phyloP scores from a whole-genome alignment of 1,284 basidiomycete species.

The Coniophora puteana region DNA sequence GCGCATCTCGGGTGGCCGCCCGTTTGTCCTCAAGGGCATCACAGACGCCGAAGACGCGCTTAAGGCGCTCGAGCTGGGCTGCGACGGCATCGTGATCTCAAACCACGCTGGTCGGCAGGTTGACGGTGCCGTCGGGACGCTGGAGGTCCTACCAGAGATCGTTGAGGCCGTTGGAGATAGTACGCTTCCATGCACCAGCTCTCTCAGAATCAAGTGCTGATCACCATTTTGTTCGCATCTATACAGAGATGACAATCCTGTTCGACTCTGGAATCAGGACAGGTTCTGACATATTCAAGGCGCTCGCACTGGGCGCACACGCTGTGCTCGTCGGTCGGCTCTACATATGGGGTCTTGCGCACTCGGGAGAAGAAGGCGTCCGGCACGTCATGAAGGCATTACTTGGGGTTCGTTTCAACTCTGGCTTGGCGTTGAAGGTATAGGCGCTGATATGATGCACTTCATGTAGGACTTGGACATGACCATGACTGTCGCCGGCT shows the following conservation, averaged over 20 bases:
- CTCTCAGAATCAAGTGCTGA: not conserved
- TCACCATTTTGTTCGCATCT: slow-evolving; percentile 1
- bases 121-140: too few relatives aligned
- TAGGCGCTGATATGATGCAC: too few relatives aligned
- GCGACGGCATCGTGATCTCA: slow-evolving; percentile 55
- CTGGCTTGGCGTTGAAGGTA: too few relatives aligned
- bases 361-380: slow-evolving; percentile 44
- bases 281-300: slow-evolving; percentile 96
- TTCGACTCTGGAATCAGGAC: slow-evolving; percentile 94
- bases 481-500: too few relatives aligned
- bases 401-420: slow-evolving; percentile 41
- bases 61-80: slow-evolving; percentile 47
- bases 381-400: slow-evolving; percentile 58
- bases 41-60: slow-evolving; percentile 46
- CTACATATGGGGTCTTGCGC: slow-evolving; percentile 49
- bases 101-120: too few relatives aligned
- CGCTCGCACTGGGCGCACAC: slow-evolving; percentile 83
- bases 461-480: too few relatives aligned
- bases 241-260: too few relatives aligned
- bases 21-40: too few relatives aligned
- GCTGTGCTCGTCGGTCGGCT: slow-evolving; percentile 43
- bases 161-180: too few relatives aligned
- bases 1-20: slow-evolving; percentile 48
- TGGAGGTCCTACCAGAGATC: too few relatives aligned
- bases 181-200: slow-evolving; percentile 5